Evolutionary conservation across 257 asterid genomes (phyloP).

Genomic region (Salvia hispanica): DNA sequence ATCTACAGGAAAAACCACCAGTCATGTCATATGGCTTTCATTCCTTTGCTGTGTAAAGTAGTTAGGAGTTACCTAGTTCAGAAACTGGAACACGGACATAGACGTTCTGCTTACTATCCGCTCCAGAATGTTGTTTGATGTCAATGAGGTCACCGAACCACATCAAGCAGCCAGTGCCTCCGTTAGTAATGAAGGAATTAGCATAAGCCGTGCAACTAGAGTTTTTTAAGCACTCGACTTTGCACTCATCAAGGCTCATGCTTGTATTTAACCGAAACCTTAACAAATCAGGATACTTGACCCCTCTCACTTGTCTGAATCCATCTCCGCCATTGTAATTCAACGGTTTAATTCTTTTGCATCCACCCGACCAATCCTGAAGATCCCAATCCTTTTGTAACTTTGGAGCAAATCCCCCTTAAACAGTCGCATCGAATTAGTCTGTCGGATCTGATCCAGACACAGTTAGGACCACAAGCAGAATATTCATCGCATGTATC

Average conservation of each 20-base stretch:
- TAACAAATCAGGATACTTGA: slow-evolving; percentile 18
- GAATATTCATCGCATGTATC: no score
- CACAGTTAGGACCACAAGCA: slow-evolving; percentile 17
- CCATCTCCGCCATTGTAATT: slow-evolving; percentile 24
- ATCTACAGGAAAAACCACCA: background rate
- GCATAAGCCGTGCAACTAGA: no score
- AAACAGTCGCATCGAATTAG: background rate
- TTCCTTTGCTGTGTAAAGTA: background rate
- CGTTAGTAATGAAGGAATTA: no score
- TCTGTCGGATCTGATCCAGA: slow-evolving; percentile 17
- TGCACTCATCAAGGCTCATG: slow-evolving; percentile 15
- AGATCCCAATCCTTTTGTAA: slow-evolving; percentile 7
- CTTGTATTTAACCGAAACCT: slow-evolving; percentile 11
- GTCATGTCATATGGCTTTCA: slow-evolving; percentile 1
- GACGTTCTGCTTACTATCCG: slow-evolving; percentile 5
- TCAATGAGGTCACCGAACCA: slow-evolving; percentile 23
- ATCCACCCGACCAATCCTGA: slow-evolving; percentile 30
- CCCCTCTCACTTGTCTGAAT: slow-evolving; percentile 11
- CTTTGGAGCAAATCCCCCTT: slow-evolving; percentile 17
- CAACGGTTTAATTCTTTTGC: slow-evolving; percentile 24
- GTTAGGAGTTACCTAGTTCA: slow-evolving; percentile 11
- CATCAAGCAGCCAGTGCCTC: no score
- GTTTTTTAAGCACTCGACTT: background rate
- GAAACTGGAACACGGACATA: slow-evolving; percentile 28
- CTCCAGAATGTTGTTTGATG: background rate